Evolutionary conservation across 2,329 filamentous ascomycete species (phyloP).

Genomic region (Pochonia chlamydosporia): DNA sequence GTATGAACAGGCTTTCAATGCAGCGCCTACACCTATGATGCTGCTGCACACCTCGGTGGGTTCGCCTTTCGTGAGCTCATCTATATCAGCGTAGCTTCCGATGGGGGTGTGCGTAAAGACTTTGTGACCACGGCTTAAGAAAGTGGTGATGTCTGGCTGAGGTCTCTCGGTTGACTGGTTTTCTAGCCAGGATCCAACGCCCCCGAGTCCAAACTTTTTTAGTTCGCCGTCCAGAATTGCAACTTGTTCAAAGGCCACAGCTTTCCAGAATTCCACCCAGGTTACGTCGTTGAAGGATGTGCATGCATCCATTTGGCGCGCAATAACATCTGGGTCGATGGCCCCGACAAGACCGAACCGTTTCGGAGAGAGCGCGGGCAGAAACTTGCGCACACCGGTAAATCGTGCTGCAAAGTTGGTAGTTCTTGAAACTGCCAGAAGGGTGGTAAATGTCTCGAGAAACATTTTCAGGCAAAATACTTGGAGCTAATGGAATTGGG

Average conservation of each 20-base stretch:
- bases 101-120: neutral
- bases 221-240: neutral
- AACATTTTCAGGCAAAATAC: too few relatives aligned
- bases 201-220: neutral
- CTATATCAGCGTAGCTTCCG: neutral
- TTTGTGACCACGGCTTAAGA: neutral
- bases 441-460: neutral
- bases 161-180: neutral
- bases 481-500: too few relatives aligned
- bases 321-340: neutral
- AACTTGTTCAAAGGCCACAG: neutral
- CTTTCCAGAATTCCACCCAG: neutral
- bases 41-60: neutral
- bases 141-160: neutral
- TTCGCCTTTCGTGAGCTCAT: neutral
- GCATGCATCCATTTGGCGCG: neutral
- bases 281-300: neutral
- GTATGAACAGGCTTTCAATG: neutral
- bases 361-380: neutral
- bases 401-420: neutral
- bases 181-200: neutral
- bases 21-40: neutral
- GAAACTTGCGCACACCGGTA: neutral
- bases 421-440: neutral
- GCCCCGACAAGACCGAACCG: neutral